phyloP scores from a whole-genome alignment of 164 flowering plant genomes.

The Umbellularia californica region DNA sequence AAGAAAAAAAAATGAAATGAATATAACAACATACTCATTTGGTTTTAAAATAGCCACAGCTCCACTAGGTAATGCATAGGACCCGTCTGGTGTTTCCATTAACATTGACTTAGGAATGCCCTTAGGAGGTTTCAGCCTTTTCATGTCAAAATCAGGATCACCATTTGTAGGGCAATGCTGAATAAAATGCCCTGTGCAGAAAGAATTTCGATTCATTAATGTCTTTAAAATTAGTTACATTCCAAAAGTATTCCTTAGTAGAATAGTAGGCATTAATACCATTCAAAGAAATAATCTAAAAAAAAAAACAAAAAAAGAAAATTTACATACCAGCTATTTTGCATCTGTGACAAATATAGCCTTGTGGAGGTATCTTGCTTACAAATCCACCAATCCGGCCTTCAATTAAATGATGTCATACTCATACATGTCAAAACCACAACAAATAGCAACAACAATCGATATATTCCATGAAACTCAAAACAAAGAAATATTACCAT shows the following conservation, averaged over 20 bases:
- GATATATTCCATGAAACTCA: neutral
- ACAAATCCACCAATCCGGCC: conserved; percentile 51
- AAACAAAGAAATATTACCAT: conserved; percentile 36
- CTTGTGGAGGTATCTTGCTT: conserved; percentile 83
- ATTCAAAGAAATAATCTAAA: neutral
- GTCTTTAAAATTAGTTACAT: neutral
- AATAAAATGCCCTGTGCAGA: conserved; percentile 78
- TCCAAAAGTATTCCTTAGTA: too few species aligned
- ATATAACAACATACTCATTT: conserved; percentile 62
- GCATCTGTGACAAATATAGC: conserved; percentile 91
- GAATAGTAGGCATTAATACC: neutral
- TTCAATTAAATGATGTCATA: conserved; percentile 8
- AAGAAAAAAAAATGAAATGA: neutral
- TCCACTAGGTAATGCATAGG: conserved; percentile 1
- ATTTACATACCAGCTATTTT: conserved; percentile 69
- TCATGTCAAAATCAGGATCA: conserved; percentile 81
- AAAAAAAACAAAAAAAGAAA: neutral
- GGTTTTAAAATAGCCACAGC: conserved; percentile 46
- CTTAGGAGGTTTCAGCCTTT: conserved; percentile 80
- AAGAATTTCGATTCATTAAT: neutral
- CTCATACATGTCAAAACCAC: neutral
- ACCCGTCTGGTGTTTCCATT: neutral
- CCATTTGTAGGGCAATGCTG: conserved; percentile 99
- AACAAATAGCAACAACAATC: neutral
- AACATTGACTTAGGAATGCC: neutral